A percentile compares a stretch with the other conserved stretches of the same genome.
Evolutionary conservation across 192 early-diverging fungal species (phyloP).

Genomic region (Pilobolus umbonatus): DNA sequence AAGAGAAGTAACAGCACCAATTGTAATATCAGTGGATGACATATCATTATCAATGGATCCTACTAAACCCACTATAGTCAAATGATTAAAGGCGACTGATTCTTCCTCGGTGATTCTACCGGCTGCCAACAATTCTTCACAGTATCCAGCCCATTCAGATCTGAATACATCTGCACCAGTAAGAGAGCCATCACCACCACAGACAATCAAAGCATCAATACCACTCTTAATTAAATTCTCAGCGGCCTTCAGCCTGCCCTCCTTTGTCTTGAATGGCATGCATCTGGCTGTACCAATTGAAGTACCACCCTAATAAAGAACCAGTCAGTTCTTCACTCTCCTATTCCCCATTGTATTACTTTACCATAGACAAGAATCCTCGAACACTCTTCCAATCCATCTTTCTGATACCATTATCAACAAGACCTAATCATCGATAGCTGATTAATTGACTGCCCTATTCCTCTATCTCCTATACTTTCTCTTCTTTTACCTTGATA

Average conservation of each 20-base stretch:
- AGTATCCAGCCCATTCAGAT: conserved; percentile 83
- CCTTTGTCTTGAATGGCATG: conserved; percentile 75
- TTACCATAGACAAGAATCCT: conserved; percentile 69
- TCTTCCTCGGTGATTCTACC: conserved; percentile 52
- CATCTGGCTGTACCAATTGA: conserved; percentile 92
- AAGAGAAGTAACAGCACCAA: conserved; percentile 89
- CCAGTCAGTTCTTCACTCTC: background rate
- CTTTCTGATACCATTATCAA: conserved; percentile 87
- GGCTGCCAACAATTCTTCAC: conserved; percentile 64
- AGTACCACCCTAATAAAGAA: conserved; percentile 70
- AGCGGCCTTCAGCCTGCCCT: conserved; percentile 81
- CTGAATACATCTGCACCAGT: conserved; percentile 92
- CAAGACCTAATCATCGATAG: conserved; percentile 63
- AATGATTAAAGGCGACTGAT: conserved; percentile 52
- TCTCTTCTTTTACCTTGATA: conserved; percentile 64
- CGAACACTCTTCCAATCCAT: conserved; percentile 87
- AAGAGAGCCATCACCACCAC: conserved; percentile 94
- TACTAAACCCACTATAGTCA: conserved; percentile 94
- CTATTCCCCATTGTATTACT: background rate
- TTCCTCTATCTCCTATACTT: background rate
- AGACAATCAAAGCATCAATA: conserved; percentile 93
- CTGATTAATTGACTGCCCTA: background rate
- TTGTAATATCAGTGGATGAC: conserved; percentile 89
- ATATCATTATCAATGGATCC: conserved; percentile 97
- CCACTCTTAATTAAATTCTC: conserved; percentile 84